Percentiles rank a stretch among this genome's conserved stretches.
Conservation (phyloP, 2,329 filamentous ascomycete species). For the Stenocarpella maydis region DNA sequence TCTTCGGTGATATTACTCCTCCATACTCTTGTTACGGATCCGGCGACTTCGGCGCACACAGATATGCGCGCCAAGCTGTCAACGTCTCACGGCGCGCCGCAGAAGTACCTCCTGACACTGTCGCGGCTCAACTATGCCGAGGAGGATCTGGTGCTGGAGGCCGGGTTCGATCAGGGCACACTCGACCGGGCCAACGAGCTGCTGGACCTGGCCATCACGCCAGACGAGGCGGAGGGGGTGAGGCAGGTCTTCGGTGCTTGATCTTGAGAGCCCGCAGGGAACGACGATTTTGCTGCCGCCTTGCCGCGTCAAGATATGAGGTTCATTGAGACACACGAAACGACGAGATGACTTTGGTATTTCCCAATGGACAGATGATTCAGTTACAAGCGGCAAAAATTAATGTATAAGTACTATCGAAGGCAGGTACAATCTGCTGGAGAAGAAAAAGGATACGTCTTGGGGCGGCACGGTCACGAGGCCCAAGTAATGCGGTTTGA, state of each 20-base stretch:
- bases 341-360: not conserved
- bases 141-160: conserved; percentile 80
- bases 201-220: conserved; percentile 80
- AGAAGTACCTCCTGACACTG: conserved; percentile 83
- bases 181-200: conserved; percentile 83
- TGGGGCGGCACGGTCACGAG: not conserved
- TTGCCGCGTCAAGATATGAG: not conserved
- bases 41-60: conserved; percentile 52
- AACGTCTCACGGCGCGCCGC: conserved; percentile 74
- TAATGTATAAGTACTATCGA: conserved; percentile 4
- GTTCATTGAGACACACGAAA: not conserved
- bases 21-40: conserved; percentile 60
- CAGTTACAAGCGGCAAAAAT: not conserved
- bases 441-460: not conserved
- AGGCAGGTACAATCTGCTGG: not conserved
- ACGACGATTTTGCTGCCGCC: not conserved
- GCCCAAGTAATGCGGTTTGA: not conserved
- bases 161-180: conserved; percentile 78
- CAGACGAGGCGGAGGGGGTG: conserved; percentile 66
- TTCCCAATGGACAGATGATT: not conserved
- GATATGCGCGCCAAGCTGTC: conserved; percentile 78
- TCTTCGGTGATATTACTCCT: conserved; percentile 58
- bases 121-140: conserved; percentile 85
- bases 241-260: conserved; percentile 48
- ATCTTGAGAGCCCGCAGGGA: not conserved